Percentiles rank a stretch among this genome's conserved stretches.
phyloP scores from a whole-genome alignment of 75 land plant species.

The Pinus taeda region DNA sequence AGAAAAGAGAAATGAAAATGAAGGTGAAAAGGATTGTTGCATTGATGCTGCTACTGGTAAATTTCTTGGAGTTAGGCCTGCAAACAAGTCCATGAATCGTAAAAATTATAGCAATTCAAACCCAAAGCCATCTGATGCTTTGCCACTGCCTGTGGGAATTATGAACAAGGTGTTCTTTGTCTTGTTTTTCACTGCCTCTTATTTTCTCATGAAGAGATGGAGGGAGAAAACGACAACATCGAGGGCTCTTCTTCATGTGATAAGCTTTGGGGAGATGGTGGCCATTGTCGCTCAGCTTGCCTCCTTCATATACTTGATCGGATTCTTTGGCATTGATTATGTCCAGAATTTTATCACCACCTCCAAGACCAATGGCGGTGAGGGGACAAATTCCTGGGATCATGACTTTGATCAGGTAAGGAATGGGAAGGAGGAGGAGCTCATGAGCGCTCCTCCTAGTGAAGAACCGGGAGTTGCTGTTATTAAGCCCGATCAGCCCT shows the following conservation, averaged over 20 bases:
- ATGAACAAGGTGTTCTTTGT: conserved; percentile 62
- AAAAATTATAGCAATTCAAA: too few species aligned
- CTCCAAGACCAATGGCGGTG: background rate
- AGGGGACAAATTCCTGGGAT: too few species aligned
- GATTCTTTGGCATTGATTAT: conserved; percentile 80
- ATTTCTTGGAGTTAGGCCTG: too few species aligned
- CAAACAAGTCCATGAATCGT: too few species aligned
- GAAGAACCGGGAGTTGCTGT: background rate
- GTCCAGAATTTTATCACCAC: conserved; percentile 43
- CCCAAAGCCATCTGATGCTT: too few species aligned
- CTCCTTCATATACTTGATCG: conserved; percentile 72
- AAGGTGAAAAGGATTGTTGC: too few species aligned
- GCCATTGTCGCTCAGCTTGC: conserved; percentile 56
- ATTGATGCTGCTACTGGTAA: too few species aligned
- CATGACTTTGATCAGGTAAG: too few species aligned
- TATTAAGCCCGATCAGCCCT: background rate
- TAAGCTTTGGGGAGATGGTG: conserved; percentile 53
- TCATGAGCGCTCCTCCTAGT: background rate
- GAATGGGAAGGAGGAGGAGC: background rate
- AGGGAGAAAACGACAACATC: conserved; percentile 76
- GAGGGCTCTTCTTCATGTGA: conserved; percentile 56
- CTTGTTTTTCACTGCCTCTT: conserved; percentile 51
- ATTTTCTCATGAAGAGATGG: conserved; percentile 73
- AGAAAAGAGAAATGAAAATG: too few species aligned
- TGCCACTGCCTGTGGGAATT: conserved; percentile 42